Evolutionary conservation across 2,329 filamentous ascomycete species (phyloP), one percentile per base, ranked within the genome.

Genomic region (Didymella sp.): DNA sequence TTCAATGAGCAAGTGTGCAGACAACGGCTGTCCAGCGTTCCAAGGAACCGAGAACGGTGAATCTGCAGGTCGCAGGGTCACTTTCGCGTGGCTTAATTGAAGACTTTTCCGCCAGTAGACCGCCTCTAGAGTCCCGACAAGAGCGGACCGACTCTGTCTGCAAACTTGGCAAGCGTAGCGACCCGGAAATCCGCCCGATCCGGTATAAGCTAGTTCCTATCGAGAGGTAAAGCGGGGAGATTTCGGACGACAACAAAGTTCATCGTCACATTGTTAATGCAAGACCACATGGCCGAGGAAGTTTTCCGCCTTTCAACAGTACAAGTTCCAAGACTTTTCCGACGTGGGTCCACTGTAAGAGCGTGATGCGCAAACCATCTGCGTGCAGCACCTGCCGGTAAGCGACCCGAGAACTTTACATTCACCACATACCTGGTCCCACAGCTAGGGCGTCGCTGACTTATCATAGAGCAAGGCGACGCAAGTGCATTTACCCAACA

Each of bases 361-460:
- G 38, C 35, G 47, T 50, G 24, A 67, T 68, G 66, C 66, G 66
- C 54, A 68, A 59, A 61, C 66, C 66, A 33, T 67, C 66, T 30
- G 66, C 66, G 24, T 68, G 66, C 44, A 61, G 40, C 46, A 55
- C 43, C 25, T 68, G 66, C 56, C 66, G 66, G 66, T 67, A 67
- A 63, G 59, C 46, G 52, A 56, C 11, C 46, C 40, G 60, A 46
- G 52, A 56, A 22, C 42, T 33, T 40, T 33, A 33, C 42, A 17
- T 41, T 43, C 43, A 17, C 56, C 42, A 28, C 13, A 37, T 28
- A 43, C 52, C 45, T 35, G 48, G 57, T 46, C 19, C 22, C 21
- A 51, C 19, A 35, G 17, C 33, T 19, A 37, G 28, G 33, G 22
- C 30, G 5, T 27, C 43, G 46, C 51, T 59, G 37, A 52, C 58